phyloP scores from a whole-genome alignment of 805 yeast genomes.

The Yarrowia sp. region DNA sequence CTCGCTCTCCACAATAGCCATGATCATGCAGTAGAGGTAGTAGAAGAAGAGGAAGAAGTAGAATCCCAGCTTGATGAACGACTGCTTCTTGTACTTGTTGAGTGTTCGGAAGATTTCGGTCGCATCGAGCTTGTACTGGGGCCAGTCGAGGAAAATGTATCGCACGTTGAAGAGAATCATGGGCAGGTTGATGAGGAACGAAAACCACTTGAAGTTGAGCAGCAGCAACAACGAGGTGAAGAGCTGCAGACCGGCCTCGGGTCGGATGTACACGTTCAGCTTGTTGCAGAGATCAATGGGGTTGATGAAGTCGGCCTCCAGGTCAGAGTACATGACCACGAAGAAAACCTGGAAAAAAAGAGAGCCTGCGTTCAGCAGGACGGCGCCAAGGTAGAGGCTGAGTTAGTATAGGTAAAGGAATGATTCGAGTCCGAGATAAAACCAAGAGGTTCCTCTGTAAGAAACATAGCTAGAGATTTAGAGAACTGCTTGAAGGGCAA shows the following conservation, averaged over 20 bases:
- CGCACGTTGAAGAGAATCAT: slow-evolving; percentile 81
- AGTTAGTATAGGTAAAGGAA: slow-evolving; percentile 11
- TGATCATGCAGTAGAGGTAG: slow-evolving; percentile 94
- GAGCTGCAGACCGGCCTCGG: slow-evolving; percentile 83
- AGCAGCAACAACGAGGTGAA: slow-evolving; percentile 72
- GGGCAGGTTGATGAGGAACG: slow-evolving; percentile 84
- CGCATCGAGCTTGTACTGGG: slow-evolving; percentile 89
- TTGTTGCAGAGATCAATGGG: slow-evolving; percentile 95
- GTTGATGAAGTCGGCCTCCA: slow-evolving; percentile 85
- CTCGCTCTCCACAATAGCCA: slow-evolving; percentile 82
- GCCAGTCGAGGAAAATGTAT: slow-evolving; percentile 66
- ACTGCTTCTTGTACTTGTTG: slow-evolving; percentile 87
- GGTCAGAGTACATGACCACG: slow-evolving; percentile 90
- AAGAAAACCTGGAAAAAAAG: slow-evolving; percentile 89
- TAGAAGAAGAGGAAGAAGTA: slow-evolving; percentile 91
- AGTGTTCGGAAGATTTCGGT: slow-evolving; percentile 97
- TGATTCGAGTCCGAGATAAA: too few relatives aligned
- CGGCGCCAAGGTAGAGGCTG: slow-evolving; percentile 56
- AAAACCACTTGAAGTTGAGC: slow-evolving; percentile 91
- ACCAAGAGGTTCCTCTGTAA: too few relatives aligned
- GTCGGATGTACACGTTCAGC: slow-evolving; percentile 80
- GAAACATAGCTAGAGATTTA: too few relatives aligned
- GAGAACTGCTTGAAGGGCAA: too few relatives aligned
- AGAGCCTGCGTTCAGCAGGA: slow-evolving; percentile 80
- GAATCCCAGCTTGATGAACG: slow-evolving; percentile 88